Base-by-base conservation (phyloP, 73 alveolate species). In the Effrenium voratum region DNA sequence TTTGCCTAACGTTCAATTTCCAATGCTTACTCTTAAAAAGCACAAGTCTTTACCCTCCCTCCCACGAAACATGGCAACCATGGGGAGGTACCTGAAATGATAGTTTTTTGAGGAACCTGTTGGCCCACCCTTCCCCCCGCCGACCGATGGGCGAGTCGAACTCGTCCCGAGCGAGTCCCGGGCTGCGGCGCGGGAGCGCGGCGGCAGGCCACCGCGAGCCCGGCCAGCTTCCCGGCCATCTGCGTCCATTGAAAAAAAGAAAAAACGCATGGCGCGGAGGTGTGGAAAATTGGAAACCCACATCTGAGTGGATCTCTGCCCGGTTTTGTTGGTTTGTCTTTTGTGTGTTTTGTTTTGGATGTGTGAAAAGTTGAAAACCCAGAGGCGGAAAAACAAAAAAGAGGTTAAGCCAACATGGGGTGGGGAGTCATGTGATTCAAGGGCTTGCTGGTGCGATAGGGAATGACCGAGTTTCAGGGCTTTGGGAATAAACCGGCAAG, bases 121-220 rank as follows among this genome's bases (percentile, higher is more conserved):
- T 8, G 63, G 63, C 63, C 63, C 63, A 12, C 63, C 63, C 63
- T 8, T 52, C 63, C 63, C 63, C 19, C 19, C 63, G 26, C 63
- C n/a, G n/a, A n/a, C n/a, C n/a, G n/a, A n/a, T n/a, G n/a, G n/a
- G n/a, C n/a, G n/a, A n/a, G n/a, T n/a, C n/a, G n/a, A n/a, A 52
- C 63, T 36, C 50, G 12, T 8, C 19, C 13, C 70, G 22, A 30
- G 22, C 19, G n/a, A 32, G n/a, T 28, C 34, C 73, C 30, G 16
- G 2, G 60, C 96, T 88, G 96, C 13, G 96, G 96, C 12, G 96
- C 96, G 30, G 96, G 96, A 1, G 96, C 96, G 3, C 96, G 68
- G 50, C 96, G 84, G 75, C 96, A 88, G 32, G 96, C 96, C 76
- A 88, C 96, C 52, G 96, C 60, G 52, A 88, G 50, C 55, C 96